Conservation (phyloP, 306 rosid species). For the Urtica urens region DNA sequence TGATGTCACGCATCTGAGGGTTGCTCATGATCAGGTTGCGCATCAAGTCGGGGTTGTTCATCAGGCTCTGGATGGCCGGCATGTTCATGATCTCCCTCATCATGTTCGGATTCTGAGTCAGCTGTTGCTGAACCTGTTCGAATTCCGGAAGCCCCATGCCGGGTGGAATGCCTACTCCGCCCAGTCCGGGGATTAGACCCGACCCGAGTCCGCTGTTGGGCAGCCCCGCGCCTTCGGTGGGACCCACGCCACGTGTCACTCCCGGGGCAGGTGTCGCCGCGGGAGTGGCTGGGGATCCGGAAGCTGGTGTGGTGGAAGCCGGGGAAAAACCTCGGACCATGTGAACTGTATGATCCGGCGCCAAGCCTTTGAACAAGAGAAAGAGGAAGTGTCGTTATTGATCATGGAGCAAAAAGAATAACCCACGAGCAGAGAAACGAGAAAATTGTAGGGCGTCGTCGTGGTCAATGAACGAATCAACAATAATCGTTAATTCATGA, state of each 20-base stretch:
- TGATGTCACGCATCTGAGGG: slow-evolving; percentile 52
- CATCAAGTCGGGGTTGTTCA: slow-evolving; percentile 56
- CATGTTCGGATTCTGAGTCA: slow-evolving; percentile 53
- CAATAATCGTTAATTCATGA: too few relatives aligned
- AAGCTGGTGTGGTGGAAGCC: slow-evolving; percentile 23
- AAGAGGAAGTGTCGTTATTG: neutral
- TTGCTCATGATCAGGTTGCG: slow-evolving; percentile 47
- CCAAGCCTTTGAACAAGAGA: slow-evolving; percentile 27
- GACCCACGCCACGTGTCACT: slow-evolving; percentile 49
- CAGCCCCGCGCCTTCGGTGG: slow-evolving; percentile 32
- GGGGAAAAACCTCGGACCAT: slow-evolving; percentile 47
- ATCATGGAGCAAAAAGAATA: neutral
- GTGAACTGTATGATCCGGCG: slow-evolving; percentile 49
- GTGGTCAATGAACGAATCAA: too few relatives aligned
- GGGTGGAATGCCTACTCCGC: slow-evolving; percentile 25
- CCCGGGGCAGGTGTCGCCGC: slow-evolving; percentile 27
- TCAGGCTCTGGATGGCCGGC: slow-evolving; percentile 53
- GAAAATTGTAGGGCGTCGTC: too few relatives aligned
- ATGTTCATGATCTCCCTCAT: slow-evolving; percentile 58
- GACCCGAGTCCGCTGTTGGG: slow-evolving; percentile 29
- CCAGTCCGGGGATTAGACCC: slow-evolving; percentile 41
- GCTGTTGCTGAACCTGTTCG: slow-evolving; percentile 54
- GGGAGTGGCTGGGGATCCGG: slow-evolving; percentile 20
- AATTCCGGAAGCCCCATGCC: slow-evolving; percentile 42
- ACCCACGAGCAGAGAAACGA: neutral